Evolutionary conservation across 441 rosid species (phyloP), one percentile per base, ranked within the genome.

Genomic region (Erysimum pusillum): DNA sequence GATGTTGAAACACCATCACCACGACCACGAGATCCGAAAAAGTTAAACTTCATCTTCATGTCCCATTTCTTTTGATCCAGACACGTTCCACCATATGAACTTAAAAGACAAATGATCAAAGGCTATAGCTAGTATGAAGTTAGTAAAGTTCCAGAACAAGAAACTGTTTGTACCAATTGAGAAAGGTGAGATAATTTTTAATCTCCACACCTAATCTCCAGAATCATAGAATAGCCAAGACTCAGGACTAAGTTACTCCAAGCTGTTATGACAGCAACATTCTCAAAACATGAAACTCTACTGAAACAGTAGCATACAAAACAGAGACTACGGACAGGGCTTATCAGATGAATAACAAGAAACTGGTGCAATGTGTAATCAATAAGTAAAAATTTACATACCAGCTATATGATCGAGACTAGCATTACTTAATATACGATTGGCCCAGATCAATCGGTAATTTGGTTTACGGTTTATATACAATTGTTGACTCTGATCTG

Each of bases 331-430:
- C 11, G 22, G 35, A 41, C 49, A 63, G 8, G 52, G 67, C 7
- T 11, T 31, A 44, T 52, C 44, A 41, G 14, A 54, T 46, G 39
- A 46, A 0, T 34, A 51, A 28, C 42, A 62, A 46, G 36, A 31
- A 60, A 69, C 65, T 36, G 8, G n/a, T 11, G 38, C 34, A 76
- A 42, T 14, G 42, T 36, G 49, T 61, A 61, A 68, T 41, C 34
- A 54, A 2, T 31, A 42, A 64, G 38, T 53, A 60, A 60, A 31
- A 22, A 32, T 7, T 3, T 18, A 11, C 49, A 54, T 71, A 64
- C 81, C 62, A 36, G 34, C 36, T 48, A 65, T 71, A 44, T 1
- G 3, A 45, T 62, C 60, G 22, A 70, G 71, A 56, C 56, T 42
- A 34, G 9, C 12, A 3, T 11, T 25, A 56, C 72, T 64, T 71